Evolutionary conservation across 768 basidiomycete species (phyloP).

Genomic region (Tephrocybe rancida): DNA sequence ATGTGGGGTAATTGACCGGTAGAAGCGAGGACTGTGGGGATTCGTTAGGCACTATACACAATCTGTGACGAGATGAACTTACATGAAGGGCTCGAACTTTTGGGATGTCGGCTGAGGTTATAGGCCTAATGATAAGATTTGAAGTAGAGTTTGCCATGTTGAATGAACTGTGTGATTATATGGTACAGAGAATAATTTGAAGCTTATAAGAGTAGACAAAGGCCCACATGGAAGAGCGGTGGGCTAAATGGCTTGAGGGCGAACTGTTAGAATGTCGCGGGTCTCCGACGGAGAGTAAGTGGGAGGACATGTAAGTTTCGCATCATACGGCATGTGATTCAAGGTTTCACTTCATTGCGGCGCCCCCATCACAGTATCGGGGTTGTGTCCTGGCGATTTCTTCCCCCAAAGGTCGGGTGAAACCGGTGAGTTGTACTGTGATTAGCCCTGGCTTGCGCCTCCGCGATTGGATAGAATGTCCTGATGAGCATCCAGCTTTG

Average conservation of each 20-base stretch:
- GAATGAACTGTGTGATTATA: too few relatives aligned
- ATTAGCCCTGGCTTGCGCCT: constrained; percentile 4
- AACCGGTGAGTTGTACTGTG: constrained; percentile 27
- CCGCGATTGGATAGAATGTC: constrained; percentile 17
- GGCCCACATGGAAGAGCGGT: not conserved
- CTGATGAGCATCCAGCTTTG: constrained; percentile 17
- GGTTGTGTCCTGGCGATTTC: not conserved
- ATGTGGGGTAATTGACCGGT: constrained; percentile 40
- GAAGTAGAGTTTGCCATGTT: constrained; percentile 4
- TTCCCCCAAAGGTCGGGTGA: constrained; percentile 22
- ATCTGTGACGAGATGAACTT: constrained; percentile 20
- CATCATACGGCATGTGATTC: constrained; percentile 19
- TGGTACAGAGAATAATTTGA: not conserved
- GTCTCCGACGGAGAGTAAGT: constrained; percentile 14
- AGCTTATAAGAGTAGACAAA: not conserved
- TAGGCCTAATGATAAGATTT: constrained; percentile 32
- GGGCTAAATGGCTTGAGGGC: not conserved
- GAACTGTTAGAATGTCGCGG: constrained; percentile 10
- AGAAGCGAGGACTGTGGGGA: constrained; percentile 33
- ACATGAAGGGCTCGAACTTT: constrained; percentile 44
- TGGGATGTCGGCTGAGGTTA: constrained; percentile 36
- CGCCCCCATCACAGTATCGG: not conserved
- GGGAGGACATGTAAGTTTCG: constrained; percentile 8
- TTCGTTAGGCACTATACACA: not conserved
- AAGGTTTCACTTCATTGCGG: not conserved